These are phyloP conservation scores for Barnettozyma populi DNA, from an alignment of 805 yeast genomes.

Conservation along the genomic window DNA sequence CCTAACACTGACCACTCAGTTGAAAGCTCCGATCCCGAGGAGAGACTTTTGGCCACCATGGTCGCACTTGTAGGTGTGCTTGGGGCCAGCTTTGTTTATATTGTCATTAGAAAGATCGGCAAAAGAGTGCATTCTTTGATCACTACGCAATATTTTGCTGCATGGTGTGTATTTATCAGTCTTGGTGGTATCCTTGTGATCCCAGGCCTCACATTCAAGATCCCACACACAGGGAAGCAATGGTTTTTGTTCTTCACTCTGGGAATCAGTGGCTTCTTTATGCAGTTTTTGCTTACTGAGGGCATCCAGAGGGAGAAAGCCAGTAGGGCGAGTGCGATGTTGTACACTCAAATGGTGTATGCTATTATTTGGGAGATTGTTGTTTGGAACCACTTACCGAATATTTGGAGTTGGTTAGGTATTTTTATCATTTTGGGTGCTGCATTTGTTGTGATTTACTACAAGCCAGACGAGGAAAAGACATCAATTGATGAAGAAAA, in stretches of 20 bases:
- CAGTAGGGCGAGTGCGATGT: conserved; percentile 67
- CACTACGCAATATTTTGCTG: conserved; percentile 72
- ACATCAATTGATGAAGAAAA: not conserved
- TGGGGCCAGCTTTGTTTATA: conserved; percentile 67
- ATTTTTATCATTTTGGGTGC: conserved; percentile 59
- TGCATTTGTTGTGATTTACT: conserved; percentile 54
- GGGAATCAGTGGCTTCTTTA: conserved; percentile 75
- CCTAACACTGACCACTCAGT: conserved; percentile 29
- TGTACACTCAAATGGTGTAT: conserved; percentile 71
- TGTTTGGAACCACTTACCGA: conserved; percentile 72
- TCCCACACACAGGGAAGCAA: conserved; percentile 57
- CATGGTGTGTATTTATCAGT: conserved; percentile 52
- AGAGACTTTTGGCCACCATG: conserved; percentile 54
- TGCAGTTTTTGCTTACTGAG: conserved; percentile 74
- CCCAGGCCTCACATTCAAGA: conserved; percentile 54
- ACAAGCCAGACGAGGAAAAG: conserved; percentile 34
- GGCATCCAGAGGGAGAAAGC: conserved; percentile 83
- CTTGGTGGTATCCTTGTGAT: conserved; percentile 43
- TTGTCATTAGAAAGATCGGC: conserved; percentile 71
- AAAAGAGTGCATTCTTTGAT: conserved; percentile 73
- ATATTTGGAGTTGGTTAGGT: conserved; percentile 62
- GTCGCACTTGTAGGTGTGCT: conserved; percentile 63
- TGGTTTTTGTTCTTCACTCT: conserved; percentile 59
- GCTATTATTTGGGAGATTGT: conserved; percentile 71
- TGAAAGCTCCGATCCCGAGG: conserved; percentile 48